Conservation (phyloP, 1,284 basidiomycete species). For the Puccinia horiana region DNA sequence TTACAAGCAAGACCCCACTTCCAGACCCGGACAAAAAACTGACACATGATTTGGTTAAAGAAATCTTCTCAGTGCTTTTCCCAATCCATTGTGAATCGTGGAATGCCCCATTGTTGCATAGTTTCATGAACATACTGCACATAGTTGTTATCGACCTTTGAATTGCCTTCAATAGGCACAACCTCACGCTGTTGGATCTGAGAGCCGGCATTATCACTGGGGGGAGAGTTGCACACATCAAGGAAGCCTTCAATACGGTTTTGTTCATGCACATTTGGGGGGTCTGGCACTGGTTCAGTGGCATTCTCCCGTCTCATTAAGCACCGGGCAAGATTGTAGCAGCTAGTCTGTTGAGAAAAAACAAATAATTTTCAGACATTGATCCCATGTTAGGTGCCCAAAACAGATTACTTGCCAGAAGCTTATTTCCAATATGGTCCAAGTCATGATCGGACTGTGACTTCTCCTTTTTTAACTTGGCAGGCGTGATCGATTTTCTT, state of each 20-base stretch:
- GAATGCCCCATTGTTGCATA: slow-evolving; percentile 35
- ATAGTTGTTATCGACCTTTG: slow-evolving; percentile 38
- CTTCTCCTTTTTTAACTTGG: neutral
- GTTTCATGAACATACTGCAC: slow-evolving; percentile 27
- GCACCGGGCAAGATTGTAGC: slow-evolving; percentile 22
- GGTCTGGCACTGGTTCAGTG: slow-evolving; percentile 2
- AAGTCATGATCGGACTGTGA: neutral
- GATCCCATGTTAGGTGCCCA: neutral
- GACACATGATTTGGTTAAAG: slow-evolving; percentile 42
- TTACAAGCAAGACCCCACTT: slow-evolving; percentile 33
- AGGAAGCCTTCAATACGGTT: slow-evolving; percentile 25
- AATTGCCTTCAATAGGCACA: neutral
- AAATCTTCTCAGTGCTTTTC: slow-evolving; percentile 13
- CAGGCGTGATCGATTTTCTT: neutral
- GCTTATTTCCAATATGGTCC: neutral
- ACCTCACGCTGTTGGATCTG: slow-evolving; percentile 20
- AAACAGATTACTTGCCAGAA: neutral
- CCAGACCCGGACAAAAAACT: slow-evolving; percentile 46
- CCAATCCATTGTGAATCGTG: slow-evolving; percentile 46
- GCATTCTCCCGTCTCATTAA: slow-evolving; percentile 32
- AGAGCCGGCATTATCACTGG: slow-evolving; percentile 13
- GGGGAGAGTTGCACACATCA: neutral
- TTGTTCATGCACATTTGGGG: slow-evolving; percentile 5
- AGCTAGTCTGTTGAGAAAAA: neutral
- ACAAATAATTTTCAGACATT: neutral